phyloP scores from a whole-genome alignment of 2,329 filamentous ascomycete species.

The Diplocarpon mali region DNA sequence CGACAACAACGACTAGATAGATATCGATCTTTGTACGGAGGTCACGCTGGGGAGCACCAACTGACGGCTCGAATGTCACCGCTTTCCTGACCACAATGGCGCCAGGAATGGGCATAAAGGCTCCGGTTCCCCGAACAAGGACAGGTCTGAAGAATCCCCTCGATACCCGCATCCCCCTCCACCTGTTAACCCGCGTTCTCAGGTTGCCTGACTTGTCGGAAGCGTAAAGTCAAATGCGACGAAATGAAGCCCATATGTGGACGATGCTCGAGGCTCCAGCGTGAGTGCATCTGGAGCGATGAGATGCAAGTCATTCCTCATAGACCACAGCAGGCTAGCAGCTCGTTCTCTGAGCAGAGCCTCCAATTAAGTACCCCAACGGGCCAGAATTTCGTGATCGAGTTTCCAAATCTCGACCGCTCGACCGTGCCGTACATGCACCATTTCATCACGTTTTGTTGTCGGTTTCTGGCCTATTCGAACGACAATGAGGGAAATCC shows the following conservation, averaged over 20 bases:
- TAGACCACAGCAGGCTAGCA: conserved; percentile 1
- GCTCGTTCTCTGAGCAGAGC: conserved; percentile 1
- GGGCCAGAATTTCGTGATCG: conserved; percentile 23
- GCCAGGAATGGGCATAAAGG: conserved; percentile 24
- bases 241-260: conserved; percentile 55
- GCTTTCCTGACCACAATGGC: conserved; percentile 14
- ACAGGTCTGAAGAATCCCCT: conserved; percentile 16
- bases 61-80: background rate
- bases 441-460: conserved; percentile 25
- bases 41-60: no score
- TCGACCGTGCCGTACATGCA: conserved; percentile 24
- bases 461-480: conserved; percentile 23
- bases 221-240: conserved; percentile 62
- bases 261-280: conserved; percentile 21
- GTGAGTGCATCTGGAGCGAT: conserved; percentile 24
- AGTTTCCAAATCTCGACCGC: conserved; percentile 23
- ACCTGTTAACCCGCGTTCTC: background rate
- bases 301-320: conserved; percentile 17
- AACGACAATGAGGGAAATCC: conserved; percentile 26
- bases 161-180: background rate
- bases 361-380: conserved; percentile 9
- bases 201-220: conserved; percentile 56
- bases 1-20: no score
- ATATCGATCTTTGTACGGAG: no score
- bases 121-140: conserved; percentile 23